Evolutionary conservation across 495 filamentous ascomycete genomes (phyloP).

Genomic region (Antarctomyces pellizariae): DNA sequence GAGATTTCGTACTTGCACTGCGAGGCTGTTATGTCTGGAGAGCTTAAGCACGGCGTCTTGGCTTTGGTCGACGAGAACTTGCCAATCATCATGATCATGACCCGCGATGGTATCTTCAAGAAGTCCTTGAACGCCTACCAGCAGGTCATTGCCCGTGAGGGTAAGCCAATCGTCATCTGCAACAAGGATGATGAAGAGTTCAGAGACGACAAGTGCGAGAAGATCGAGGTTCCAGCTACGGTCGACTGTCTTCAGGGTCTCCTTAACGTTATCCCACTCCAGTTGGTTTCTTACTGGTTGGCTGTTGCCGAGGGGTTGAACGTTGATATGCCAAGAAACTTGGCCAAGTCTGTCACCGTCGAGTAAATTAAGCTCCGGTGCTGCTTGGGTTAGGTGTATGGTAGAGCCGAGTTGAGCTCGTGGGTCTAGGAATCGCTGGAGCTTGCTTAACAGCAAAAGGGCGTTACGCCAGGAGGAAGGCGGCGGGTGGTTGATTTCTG

Average conservation of each 20-base stretch:
- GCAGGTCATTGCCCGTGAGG: conserved; percentile 89
- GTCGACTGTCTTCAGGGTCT: conserved; percentile 90
- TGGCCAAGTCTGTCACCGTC: conserved; percentile 97
- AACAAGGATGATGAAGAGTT: conserved; percentile 82
- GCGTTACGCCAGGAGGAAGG: no score
- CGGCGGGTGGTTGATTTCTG: no score
- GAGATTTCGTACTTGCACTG: conserved; percentile 99
- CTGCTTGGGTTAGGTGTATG: no score
- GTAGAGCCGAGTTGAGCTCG: no score
- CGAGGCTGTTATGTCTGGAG: conserved; percentile 98
- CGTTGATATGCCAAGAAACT: conserved; percentile 90
- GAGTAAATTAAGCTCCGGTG: no score
- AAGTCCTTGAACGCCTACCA: conserved; percentile 98
- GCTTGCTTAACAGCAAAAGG: no score
- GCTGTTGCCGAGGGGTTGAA: conserved; percentile 89
- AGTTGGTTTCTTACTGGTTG: conserved; percentile 96
- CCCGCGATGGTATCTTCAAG: conserved; percentile 80
- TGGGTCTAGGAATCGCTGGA: no score
- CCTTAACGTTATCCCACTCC: conserved; percentile 90
- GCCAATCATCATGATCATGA: conserved; percentile 98
- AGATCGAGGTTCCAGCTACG: conserved; percentile 91
- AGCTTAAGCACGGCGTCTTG: conserved; percentile 94
- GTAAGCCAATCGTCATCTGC: conserved; percentile 96
- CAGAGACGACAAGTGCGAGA: conserved; percentile 62
- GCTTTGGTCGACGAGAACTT: conserved; percentile 94